Evolutionary conservation across 2,329 filamentous ascomycete species (phyloP), one percentile per base, ranked within the genome.

Genomic region (Cercospora janseana): DNA sequence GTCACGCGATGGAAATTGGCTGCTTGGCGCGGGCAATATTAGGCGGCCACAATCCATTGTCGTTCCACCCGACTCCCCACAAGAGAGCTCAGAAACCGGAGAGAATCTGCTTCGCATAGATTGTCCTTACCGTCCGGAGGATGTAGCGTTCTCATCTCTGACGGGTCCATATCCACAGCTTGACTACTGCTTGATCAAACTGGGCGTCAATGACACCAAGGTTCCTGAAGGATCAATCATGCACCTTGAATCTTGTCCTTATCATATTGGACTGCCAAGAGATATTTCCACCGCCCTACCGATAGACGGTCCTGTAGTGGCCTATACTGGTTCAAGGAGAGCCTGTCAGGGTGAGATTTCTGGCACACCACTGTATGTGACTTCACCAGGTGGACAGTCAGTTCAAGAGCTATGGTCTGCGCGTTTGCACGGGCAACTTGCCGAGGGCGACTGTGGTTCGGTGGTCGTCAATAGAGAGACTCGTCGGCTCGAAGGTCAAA

Each of bases 331-430:
- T 4, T 50, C 47, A 13, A 13, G 32, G 18, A 35, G 24, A 9
- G 47, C 47, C n/a, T 12, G 6, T n/a, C 10, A 44, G 23, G 47
- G 47, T 2, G 16, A 13, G 1, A 8, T 45, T n/a, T 45, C 47
- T 10, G 47, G 47, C n/a, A 45, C 23, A 9, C 47, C 47, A 2
- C 8, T 26, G 6, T 50, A 44, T 6, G 21, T 50, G 13, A 45
- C 23, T 2, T 32, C 29, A 18, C n/a, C 38, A 5, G 47, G 38
- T 10, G 41, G 40, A 12, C 29, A 29, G 4, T 12, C 27, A 15
- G 27, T 23, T 13, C 47, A 50, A 38, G 47, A 50, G 40, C 29
- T 50, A 18, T 50, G 47, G 47, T 44, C 47, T 15, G 40, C 45
- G 10, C 47, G 29, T 24, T 12, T 50, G 9, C 26, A 44, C 28